Conservation (phyloP, 176 grass and related monocot genomes). For the Zea luxurians region DNA sequence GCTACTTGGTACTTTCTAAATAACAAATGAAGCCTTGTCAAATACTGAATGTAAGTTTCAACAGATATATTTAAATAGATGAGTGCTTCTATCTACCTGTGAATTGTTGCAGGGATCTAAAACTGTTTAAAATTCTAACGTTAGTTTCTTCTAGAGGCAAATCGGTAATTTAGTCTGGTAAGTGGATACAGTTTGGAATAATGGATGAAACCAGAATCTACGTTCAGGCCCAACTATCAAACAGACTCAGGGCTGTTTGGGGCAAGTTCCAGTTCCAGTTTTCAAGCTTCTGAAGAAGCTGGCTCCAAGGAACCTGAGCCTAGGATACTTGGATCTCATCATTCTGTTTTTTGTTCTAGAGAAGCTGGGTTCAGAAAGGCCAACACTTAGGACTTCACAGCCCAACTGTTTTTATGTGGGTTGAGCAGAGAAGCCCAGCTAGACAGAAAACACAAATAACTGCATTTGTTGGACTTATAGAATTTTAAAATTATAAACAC, state of each 20-base stretch:
- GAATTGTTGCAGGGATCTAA: neutral
- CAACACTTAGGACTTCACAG: neutral
- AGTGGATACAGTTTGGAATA: neutral
- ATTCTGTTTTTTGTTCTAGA: neutral
- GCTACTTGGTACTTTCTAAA: conserved; percentile 11
- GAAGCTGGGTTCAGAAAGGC: neutral
- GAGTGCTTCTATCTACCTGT: neutral
- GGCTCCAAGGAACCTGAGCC: neutral
- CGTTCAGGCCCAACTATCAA: neutral
- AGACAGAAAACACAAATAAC: neutral
- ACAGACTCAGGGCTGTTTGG: neutral
- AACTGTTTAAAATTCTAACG: neutral
- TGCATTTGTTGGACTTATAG: neutral
- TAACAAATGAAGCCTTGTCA: neutral
- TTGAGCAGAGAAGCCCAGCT: neutral
- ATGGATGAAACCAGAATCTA: neutral
- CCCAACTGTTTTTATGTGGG: neutral
- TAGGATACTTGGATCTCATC: neutral
- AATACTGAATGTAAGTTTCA: neutral
- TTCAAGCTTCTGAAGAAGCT: neutral
- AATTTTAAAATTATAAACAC: conserved; percentile 8
- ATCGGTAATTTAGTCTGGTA: conserved; percentile 1
- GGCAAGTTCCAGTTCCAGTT: neutral
- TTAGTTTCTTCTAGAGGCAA: neutral
- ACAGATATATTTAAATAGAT: conserved; percentile 2